phyloP scores from a whole-genome alignment of 306 rosid genomes.

The Sindora glabra region DNA sequence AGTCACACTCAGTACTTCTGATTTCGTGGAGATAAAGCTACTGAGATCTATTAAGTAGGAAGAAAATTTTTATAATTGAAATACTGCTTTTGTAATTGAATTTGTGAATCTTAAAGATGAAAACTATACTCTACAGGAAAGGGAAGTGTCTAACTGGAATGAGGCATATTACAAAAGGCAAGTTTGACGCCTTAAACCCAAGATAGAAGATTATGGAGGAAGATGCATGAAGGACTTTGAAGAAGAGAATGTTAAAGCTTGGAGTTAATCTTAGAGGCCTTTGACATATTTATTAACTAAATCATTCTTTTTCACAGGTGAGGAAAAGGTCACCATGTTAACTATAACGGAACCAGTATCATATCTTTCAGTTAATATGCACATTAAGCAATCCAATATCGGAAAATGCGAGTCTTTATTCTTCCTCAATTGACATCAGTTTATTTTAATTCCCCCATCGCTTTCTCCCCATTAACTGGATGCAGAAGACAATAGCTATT shows the following conservation, averaged over 20 bases:
- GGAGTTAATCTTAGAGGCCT: not conserved
- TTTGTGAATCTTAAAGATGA: not conserved
- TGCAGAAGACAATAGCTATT: not conserved
- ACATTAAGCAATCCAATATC: not conserved
- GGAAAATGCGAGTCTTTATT: not conserved
- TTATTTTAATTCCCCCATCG: not conserved
- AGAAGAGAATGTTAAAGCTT: constrained; percentile 7
- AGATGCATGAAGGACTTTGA: not conserved
- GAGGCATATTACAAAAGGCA: not conserved
- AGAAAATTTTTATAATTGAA: not conserved
- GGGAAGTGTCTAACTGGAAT: no score
- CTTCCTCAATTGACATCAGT: not conserved
- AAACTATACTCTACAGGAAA: not conserved
- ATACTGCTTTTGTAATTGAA: not conserved
- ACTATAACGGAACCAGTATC: not conserved
- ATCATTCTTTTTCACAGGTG: not conserved
- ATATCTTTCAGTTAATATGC: not conserved
- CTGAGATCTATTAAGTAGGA: not conserved
- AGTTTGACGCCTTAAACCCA: not conserved
- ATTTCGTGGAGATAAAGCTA: not conserved
- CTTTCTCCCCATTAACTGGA: not conserved
- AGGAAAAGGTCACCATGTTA: not conserved
- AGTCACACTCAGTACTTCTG: not conserved
- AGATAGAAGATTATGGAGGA: not conserved
- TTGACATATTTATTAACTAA: not conserved